These are phyloP conservation scores for Lepidium africanum DNA, from an alignment of 345 rosid species.

Conservation along the genomic window DNA sequence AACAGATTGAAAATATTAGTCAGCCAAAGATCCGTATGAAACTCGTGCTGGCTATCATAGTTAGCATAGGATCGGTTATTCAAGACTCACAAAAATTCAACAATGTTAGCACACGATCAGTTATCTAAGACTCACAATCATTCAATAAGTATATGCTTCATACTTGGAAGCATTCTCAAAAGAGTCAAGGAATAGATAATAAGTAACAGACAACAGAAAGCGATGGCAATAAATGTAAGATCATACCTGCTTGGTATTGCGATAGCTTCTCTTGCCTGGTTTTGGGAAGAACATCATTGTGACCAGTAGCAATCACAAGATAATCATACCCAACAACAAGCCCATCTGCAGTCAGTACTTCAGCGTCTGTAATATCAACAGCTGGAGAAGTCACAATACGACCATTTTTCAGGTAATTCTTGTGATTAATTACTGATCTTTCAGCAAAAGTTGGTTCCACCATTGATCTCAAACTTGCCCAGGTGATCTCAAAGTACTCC, in stretches of 20 bases:
- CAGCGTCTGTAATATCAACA: slow-evolving; percentile 43
- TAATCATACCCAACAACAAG: slow-evolving; percentile 46
- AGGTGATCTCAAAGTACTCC: slow-evolving; percentile 62
- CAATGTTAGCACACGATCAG: neutral
- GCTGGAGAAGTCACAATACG: slow-evolving; percentile 60
- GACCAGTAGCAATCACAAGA: slow-evolving; percentile 85
- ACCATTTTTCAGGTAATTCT: slow-evolving; percentile 54
- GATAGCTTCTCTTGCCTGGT: slow-evolving; percentile 53
- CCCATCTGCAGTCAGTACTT: slow-evolving; percentile 55
- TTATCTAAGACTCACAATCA: neutral
- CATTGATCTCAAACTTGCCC: slow-evolving; percentile 68
- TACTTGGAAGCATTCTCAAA: neutral
- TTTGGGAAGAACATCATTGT: slow-evolving; percentile 45
- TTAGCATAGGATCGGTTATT: neutral
- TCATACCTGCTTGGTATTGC: slow-evolving; percentile 46
- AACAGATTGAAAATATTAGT: neutral
- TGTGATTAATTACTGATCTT: slow-evolving; percentile 62
- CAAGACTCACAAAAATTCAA: neutral
- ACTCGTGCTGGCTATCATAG: neutral
- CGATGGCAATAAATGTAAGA: neutral
- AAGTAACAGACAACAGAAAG: neutral
- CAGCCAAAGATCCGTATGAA: neutral
- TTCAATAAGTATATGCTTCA: neutral
- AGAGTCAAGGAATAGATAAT: neutral
- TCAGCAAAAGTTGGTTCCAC: slow-evolving; percentile 76